Percentiles rank a stretch among this genome's conserved stretches.
These are phyloP conservation scores for Glutinoglossum americanum DNA, from an alignment of 495 filamentous ascomycete species.

Conservation along the genomic window DNA sequence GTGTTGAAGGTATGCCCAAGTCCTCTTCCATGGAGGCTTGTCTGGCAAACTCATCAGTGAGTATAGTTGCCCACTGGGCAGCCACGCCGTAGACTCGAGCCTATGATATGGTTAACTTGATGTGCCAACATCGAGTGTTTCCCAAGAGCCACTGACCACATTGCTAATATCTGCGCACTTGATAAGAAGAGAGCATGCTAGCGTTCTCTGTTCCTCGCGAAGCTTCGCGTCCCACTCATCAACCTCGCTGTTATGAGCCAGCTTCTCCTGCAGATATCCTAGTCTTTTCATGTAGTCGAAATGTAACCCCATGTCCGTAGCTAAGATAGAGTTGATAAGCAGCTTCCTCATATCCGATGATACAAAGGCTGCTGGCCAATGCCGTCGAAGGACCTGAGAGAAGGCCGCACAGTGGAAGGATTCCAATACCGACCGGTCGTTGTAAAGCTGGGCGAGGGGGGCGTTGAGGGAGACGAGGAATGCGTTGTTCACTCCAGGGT, in stretches of 20 bases:
- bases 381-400: conserved; percentile 79
- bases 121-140: conserved; percentile 10
- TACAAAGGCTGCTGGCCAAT: conserved; percentile 70
- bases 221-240: conserved; percentile 54
- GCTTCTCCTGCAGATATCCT: conserved; percentile 51
- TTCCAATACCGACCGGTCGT: conserved; percentile 89
- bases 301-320: conserved; percentile 93
- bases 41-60: conserved; percentile 83
- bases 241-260: conserved; percentile 35
- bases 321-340: conserved; percentile 87
- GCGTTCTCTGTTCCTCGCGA: conserved; percentile 46
- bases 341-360: conserved; percentile 58
- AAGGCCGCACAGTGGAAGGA: conserved; percentile 96
- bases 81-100: conserved; percentile 67
- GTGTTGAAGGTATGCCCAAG: conserved; percentile 62
- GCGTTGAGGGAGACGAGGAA: conserved; percentile 85
- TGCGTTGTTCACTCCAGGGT: conserved; percentile 94
- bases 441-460: conserved; percentile 91
- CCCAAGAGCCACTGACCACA: conserved; percentile 36
- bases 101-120: conserved; percentile 30
- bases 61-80: conserved; percentile 65
- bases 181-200: conserved; percentile 74
- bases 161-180: conserved; percentile 99
- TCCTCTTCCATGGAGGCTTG: conserved; percentile 84
- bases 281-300: conserved; percentile 87